Evolutionary conservation across 2,329 filamentous ascomycete genomes (phyloP).

Genomic region (Didymella glomerata): DNA sequence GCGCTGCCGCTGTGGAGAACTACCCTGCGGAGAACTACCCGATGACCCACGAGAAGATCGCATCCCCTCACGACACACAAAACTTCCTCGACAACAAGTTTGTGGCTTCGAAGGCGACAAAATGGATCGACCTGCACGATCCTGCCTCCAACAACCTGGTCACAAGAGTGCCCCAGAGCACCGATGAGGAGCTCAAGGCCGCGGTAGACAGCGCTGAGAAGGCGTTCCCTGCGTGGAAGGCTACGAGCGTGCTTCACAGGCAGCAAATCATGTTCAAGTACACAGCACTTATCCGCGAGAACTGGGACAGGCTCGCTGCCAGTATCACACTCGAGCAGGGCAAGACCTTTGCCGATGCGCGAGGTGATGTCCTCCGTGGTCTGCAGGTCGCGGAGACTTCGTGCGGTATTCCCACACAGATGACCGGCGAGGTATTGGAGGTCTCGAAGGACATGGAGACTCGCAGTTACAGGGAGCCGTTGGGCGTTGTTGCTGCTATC

Average conservation of each 20-base stretch:
- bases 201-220: conserved; percentile 78
- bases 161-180: conserved; percentile 83
- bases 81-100: conserved; percentile 88
- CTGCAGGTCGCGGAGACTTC: conserved; percentile 86
- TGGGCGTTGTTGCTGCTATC: conserved; percentile 83
- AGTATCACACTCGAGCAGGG: conserved; percentile 89
- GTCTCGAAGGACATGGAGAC: conserved; percentile 93
- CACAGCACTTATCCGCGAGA: conserved; percentile 78
- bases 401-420: conserved; percentile 79
- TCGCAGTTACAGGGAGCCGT: conserved; percentile 79
- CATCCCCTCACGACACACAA: conserved; percentile 73
- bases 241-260: conserved; percentile 74
- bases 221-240: conserved; percentile 77
- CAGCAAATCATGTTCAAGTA: conserved; percentile 92
- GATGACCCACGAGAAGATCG: conserved; percentile 74
- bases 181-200: conserved; percentile 76
- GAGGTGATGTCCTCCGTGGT: conserved; percentile 81
- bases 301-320: conserved; percentile 84
- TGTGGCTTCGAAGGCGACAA: conserved; percentile 69
- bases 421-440: conserved; percentile 84
- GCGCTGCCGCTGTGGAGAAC: conserved; percentile 60
- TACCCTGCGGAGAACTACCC: conserved; percentile 75
- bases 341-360: conserved; percentile 85
- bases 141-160: conserved; percentile 87
- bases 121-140: conserved; percentile 83